Base-by-base conservation (phyloP, 148 eudicot genomes). In the Mesembryanthemum crystallinum region DNA sequence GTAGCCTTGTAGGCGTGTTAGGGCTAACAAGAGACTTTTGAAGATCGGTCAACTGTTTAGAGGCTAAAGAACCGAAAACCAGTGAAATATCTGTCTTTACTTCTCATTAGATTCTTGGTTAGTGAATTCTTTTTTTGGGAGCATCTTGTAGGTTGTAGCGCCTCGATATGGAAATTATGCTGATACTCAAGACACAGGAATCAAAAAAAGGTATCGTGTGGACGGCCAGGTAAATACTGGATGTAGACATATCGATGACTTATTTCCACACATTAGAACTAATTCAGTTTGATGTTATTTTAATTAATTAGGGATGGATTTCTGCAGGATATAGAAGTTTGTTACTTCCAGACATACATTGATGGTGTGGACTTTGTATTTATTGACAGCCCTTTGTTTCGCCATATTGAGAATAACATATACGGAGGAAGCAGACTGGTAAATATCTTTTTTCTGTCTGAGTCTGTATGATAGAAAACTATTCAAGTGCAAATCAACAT, bases 321-420 rank as follows among this genome's bases (percentile, higher is more conserved):
- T 66, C 66, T 87, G 78, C 89, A 96, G 99, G 97, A 96, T 87
- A 77, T 91, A 79, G 99, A 96, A 85, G 98, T 96, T 71, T 63
- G 54, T 51, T 96, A 91, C 90, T 88, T 80, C 81, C 99, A 96
- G 23, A 80, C 95, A 35, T 96, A 80, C 73, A 87, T 91, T 69
- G 98, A 96, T 78, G 95, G 97, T 62, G 99, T 96, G 63, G 98
- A 96, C 85, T 96, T 89, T 75, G 98, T 92, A 68, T 96, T 96
- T 76, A 86, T 96, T 23, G 97, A 89, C 20, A 79, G 88, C 80
- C 87, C 88, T 76, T 14, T 82, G 62, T 85, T 92, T 72, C 86
- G 97, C 47, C 80, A 89, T 75, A 80, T 88, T 12, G 92, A 82
- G 75, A 83, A 84, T 17, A 80, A 89, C 73, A 96, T 96, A 79